Evolutionary conservation across 768 basidiomycete genomes (phyloP), one percentile per base, ranked within the genome.

Genomic region (Goffeauzyma gilvescens): DNA sequence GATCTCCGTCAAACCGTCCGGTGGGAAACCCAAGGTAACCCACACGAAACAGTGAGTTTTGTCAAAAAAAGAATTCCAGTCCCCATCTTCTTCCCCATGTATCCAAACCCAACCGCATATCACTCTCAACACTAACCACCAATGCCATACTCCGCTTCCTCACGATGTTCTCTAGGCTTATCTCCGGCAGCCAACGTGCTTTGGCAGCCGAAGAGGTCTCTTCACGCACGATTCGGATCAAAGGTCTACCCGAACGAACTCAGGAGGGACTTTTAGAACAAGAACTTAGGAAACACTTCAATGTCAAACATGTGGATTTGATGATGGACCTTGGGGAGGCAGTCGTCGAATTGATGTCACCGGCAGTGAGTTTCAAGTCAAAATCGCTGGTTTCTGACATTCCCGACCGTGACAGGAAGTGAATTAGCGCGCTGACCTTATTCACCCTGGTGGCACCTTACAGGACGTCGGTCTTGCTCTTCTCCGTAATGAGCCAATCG

Each of bases 221-320:
- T n/a, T n/a, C n/a, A 48, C 75, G 84, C 14, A 81, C 81, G 15
- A 69, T 96, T 6, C 75, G 80, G 7, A 66, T 95, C 39, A 73
- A 70, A 17, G 77, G 77, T 38, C 69, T 98, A 17, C 83, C 84
- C 0, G 55, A 72, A 2, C 73, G 67, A 8, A 76, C 83, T 4
- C 83, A 93, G 57, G 93, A 96, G 57, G 90, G 82, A 2, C 66
- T 96, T 1, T 63, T 98, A 20, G 90, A 98, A 53, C 93, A 96
- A 67, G 67, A 69, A 0, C 65, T 98, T 4, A 84, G 87, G 59
- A 90, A 85, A 63, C 59, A 79, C 30, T 73, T 74, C 1, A 60
- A 67, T 2, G 66, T 69, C 4, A 72, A 83, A 30, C 75, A 73
- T 38, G 75, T 86, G 5, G 73, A 86, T 58, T 69, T 90, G 5